Percentiles rank a stretch among this genome's conserved stretches.
Conservation (phyloP, 257 asterid genomes). For the Thymus mandschuricus region DNA sequence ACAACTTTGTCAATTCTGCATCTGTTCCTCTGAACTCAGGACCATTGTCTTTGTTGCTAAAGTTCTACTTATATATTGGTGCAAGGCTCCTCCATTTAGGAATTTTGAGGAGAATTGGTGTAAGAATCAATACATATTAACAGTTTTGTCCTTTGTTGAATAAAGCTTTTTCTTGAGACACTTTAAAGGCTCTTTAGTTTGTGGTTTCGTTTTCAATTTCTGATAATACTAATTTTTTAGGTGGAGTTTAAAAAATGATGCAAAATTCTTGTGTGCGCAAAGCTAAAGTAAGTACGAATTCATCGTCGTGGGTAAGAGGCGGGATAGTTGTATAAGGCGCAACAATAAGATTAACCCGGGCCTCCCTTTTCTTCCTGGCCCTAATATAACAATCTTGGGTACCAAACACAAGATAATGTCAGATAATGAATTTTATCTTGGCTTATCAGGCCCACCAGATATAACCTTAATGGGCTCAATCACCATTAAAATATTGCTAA, state of each 20-base stretch:
- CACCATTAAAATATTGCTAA: no score
- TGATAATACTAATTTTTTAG: not conserved
- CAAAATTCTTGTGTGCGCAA: not conserved
- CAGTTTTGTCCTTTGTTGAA: no score
- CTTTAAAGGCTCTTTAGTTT: not conserved
- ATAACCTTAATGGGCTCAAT: no score
- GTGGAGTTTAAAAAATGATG: not conserved
- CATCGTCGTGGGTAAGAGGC: no score
- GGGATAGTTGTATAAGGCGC: no score
- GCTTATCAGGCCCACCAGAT: no score
- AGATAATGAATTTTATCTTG: no score
- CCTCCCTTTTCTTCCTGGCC: no score
- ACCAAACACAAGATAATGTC: no score
- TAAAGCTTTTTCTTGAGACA: not conserved
- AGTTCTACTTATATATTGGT: not conserved
- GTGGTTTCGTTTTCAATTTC: conserved; percentile 5
- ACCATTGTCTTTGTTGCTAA: conserved; percentile 17
- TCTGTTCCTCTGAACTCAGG: conserved; percentile 1
- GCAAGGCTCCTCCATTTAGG: not conserved
- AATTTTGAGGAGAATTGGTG: not conserved
- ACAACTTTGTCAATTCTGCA: conserved; percentile 7
- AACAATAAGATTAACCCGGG: no score
- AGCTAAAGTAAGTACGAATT: not conserved
- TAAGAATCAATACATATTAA: not conserved
- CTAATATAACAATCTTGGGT: no score